phyloP scores from a whole-genome alignment of 2,329 filamentous ascomycete genomes.

The Pestalotiopsis sp. region DNA sequence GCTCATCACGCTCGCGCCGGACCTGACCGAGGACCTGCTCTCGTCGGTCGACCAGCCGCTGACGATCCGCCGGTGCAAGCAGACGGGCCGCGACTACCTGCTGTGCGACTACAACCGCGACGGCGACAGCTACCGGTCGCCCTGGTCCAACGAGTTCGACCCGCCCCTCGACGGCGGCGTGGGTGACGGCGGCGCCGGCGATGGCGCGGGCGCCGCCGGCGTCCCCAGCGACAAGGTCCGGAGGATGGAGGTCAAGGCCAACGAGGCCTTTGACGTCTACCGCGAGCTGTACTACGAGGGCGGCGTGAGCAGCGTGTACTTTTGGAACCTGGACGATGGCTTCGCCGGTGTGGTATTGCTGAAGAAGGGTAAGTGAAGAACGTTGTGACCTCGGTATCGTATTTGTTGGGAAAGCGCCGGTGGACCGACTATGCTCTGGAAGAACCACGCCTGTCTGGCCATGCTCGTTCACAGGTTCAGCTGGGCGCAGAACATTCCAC shows the following conservation, averaged over 20 bases:
- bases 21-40: conserved; percentile 95
- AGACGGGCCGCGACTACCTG: conserved; percentile 91
- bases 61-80: conserved; percentile 80
- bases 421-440: not conserved
- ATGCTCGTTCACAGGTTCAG: too few species aligned
- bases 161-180: conserved; percentile 74
- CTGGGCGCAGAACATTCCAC: not conserved
- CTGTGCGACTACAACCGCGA: conserved; percentile 99
- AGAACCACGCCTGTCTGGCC: too few species aligned
- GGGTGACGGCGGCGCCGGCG: conserved; percentile 52
- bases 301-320: conserved; percentile 92
- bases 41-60: conserved; percentile 97
- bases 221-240: conserved; percentile 88
- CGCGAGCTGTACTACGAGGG: conserved; percentile 97
- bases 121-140: conserved; percentile 94
- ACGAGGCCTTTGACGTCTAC: conserved; percentile 97
- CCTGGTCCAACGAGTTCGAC: conserved; percentile 99
- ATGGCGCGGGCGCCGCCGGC: conserved; percentile 74
- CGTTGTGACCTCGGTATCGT: not conserved
- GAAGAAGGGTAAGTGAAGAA: conserved; percentile 76
- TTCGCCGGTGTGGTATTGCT: conserved; percentile 94
- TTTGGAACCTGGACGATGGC: conserved; percentile 97
- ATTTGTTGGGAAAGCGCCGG: not conserved
- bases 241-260: conserved; percentile 91
- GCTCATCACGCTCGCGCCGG: conserved; percentile 86